Base-by-base conservation (phyloP, 768 basidiomycete genomes). In the Sporobolomyces roseus region DNA sequence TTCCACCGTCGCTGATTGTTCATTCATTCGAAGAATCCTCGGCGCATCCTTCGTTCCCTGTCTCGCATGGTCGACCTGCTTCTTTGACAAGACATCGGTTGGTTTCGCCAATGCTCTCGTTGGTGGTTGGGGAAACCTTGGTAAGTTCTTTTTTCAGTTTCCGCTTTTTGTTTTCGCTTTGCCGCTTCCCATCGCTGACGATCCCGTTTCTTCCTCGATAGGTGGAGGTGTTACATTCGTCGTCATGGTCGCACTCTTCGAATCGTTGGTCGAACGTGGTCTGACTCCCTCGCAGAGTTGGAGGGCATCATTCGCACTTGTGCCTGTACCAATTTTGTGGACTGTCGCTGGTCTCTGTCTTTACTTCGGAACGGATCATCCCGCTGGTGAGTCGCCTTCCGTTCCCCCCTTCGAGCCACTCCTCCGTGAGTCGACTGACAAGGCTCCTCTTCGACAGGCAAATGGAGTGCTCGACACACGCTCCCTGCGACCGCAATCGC, bases 21-120 rank as follows among this genome's bases (percentile, higher is more conserved):
- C 46, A 6, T 85, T 0, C 82, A 83, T 61, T 75, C 46, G 70
- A 45, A 74, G 74, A 29, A 83, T 86, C 51, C 79, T 85, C 3
- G 86, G 86, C 10, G 85, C 78, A 0, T 84, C 84, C 1, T 86
- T 87, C 65, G 84, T 87, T 1, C 81, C 85, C 6, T 85, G 84
- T 67, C 83, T 71, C 21, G 61, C 63, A 4, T 73, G 73, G 64
- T 36, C 60, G 14, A 84, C 86, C 0, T 78, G 78, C 4, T 86
- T 86, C 77, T 87, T 84, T 75, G 84, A 85, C 75, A 85, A 82
- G 51, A 76, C 77, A 52, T 74, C 80, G 38, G 82, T 83, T 23
- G 82, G 82, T 6, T 77, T 70, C 8, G 77, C 85, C 0, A 86
- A 85, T 72, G 84, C 84, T 0, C 74, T 87, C 2, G 83, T 82